Evolutionary conservation across 116 monocot species (phyloP), one percentile per base, ranked within the genome.

Genomic region (Phalaenopsis hybrid): DNA sequence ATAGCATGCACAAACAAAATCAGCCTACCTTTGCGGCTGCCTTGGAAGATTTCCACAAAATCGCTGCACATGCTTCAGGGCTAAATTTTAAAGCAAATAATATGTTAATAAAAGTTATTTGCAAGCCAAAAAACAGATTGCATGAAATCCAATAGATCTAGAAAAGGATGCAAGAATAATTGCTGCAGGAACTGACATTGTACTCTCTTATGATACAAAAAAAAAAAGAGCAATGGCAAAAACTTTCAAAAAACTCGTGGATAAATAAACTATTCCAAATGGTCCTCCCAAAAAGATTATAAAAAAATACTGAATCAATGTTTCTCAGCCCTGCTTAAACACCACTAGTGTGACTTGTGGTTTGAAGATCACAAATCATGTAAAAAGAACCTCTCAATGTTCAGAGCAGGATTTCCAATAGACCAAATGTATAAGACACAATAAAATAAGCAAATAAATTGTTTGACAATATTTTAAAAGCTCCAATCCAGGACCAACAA

Each of bases 31-130:
- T 94, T 6, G 96, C 94, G 84, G 96, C 92, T 78, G 86, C 91
- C 85, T 89, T 80, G 37, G 94, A 85, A 81, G 89, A 63, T 76
- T 94, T 96, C 94, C 91, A 96, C 82, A 96, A 82, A 55, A 94
- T 96, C 77, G 92, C 94, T 67, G 94, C 94, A 88, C 96, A 96
- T 73, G 96, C 96, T 89, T 94, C 96, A 34, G 96, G 96, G 81
- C 96, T 96, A 75, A 46, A 46, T 75, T 45, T 45, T 5, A 6
- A 46, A 75, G 33, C 0, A 45, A 55, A 75, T 8, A 75, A 75
- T 12, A 75, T 4, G 15, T 72, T 41, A 72, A 72, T 34, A 15
- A 13, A 72, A 72, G 41, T 23, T 41, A 41, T 37, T 34, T 72
- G 25, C 1, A 72, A 25, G 16, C n/a, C 31, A 37, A 72, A 34